phyloP scores from a whole-genome alignment of 2,329 filamentous ascomycete species.

The Colletotrichum tamarilloi region DNA sequence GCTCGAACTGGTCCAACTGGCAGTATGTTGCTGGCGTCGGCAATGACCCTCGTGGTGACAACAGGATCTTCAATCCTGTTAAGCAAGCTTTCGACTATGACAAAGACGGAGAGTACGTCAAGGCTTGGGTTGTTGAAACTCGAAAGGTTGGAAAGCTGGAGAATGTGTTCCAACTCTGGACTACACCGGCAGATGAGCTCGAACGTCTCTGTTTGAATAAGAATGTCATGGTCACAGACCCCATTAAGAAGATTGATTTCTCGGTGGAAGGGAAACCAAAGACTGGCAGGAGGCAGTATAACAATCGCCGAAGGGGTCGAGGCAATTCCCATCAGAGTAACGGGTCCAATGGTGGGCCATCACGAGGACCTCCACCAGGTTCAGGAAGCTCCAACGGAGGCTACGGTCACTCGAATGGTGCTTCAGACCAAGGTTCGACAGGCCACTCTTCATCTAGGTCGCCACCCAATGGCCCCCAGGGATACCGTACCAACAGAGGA shows the following conservation, averaged over 20 bases:
- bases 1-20: slow-evolving; percentile 85
- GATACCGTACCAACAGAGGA: slow-evolving; percentile 12
- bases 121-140: slow-evolving; percentile 79
- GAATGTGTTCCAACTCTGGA: slow-evolving; percentile 78
- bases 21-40: slow-evolving; percentile 84
- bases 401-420: background rate
- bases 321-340: slow-evolving; percentile 13
- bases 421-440: background rate
- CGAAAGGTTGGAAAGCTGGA: slow-evolving; percentile 61
- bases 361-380: slow-evolving; percentile 3
- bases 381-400: background rate
- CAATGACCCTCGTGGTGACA: slow-evolving; percentile 79
- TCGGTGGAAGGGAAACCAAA: slow-evolving; percentile 63
- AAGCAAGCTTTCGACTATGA: slow-evolving; percentile 87
- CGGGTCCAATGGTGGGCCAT: background rate
- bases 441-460: background rate
- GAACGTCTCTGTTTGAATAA: slow-evolving; percentile 65
- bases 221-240: slow-evolving; percentile 74
- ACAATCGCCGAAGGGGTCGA: slow-evolving; percentile 41
- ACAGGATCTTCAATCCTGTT: slow-evolving; percentile 83
- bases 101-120: slow-evolving; percentile 74
- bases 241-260: slow-evolving; percentile 74
- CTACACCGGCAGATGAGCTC: slow-evolving; percentile 68
- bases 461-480: slow-evolving; percentile 19
- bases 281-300: slow-evolving; percentile 45